phyloP scores from a whole-genome alignment of 108 stramenopile species.

The Cyclostephanos tholiformis region DNA sequence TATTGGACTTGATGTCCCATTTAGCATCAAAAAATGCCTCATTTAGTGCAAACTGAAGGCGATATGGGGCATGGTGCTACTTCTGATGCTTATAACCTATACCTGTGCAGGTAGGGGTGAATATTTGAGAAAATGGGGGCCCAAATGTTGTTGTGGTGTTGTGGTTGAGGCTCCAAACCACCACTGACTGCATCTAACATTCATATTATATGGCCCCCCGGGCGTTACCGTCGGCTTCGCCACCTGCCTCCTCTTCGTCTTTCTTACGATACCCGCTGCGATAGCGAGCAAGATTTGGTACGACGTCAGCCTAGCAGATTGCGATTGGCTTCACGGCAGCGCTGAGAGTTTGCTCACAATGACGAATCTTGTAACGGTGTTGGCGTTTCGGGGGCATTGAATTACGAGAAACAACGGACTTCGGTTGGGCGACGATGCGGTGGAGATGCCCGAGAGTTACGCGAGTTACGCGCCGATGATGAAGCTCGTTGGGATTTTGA shows the following conservation, averaged over 20 bases:
- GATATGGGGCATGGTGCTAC: too few species aligned
- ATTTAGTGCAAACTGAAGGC: too few species aligned
- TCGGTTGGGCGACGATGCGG: background rate
- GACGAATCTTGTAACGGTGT: constrained; percentile 87
- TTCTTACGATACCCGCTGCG: constrained; percentile 91
- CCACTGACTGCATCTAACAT: too few species aligned
- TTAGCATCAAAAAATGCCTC: too few species aligned
- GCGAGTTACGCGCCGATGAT: constrained; percentile 72
- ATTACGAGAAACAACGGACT: constrained; percentile 56
- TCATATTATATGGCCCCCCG: too few species aligned
- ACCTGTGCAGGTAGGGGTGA: too few species aligned
- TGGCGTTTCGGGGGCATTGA: constrained; percentile 82
- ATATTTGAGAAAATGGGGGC: too few species aligned
- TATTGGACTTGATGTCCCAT: too few species aligned
- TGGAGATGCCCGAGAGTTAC: constrained; percentile 57
- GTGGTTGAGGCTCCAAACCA: too few species aligned
- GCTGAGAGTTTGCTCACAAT: constrained; percentile 89
- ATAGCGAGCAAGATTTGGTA: constrained; percentile 85
- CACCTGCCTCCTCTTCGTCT: constrained; percentile 88
- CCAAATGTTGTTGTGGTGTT: too few species aligned
- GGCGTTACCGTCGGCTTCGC: constrained; percentile 90
- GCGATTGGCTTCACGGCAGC: constrained; percentile 92
- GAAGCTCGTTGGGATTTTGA: constrained; percentile 61
- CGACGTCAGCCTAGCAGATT: constrained; percentile 88
- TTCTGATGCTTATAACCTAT: too few species aligned